Evolutionary conservation across 345 rosid species (phyloP), one percentile per base, ranked within the genome.

Genomic region (Noccaea caerulescens): DNA sequence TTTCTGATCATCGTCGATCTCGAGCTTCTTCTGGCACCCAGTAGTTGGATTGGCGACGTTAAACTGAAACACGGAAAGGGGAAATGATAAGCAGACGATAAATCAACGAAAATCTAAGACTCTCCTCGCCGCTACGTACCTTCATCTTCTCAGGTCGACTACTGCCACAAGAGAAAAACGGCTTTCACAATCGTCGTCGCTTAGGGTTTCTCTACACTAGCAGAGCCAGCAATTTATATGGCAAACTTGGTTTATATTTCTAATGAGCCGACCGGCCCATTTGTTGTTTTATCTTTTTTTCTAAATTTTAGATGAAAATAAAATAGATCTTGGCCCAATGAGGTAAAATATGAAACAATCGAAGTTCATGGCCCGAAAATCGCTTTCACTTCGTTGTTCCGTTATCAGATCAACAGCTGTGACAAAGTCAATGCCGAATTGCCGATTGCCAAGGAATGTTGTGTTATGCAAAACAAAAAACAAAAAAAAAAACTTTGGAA

Each of bases 11-110:
- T 83, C 82, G 62, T 78, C 86, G 68, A 82, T 80, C 61, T 83
- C 82, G 33, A 83, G 82, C 81, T 83, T 83, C 79, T 83, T 83
- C 76, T 83, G 86, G 69, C 86, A 83, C 32, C 86, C 84, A 55
- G 84, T 83, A 8, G 82, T 78, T 14, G 86, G 84, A 58, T 80
- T 80, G 4, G 86, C 86, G 4, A 83, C 75, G 67, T 83, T 79
- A n/a, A 79, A 79, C 86, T 82, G 57, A 72, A 68, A 54, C 53
- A 32, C 20, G 36, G 41, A 68, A 12, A 57, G 41, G 1, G 1
- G 16, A n/a, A 45, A 42, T 23, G 33, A 7, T 73, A 18, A 66
- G 67, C 46, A 66, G 49, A 54, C 9, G 49, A 72, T 8, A 64
- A 30, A 27, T 27, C 4, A 58, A 8, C 1, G 3, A 1, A n/a